Base-by-base conservation (phyloP, 768 basidiomycete genomes). In the Lentinula sp. region DNA sequence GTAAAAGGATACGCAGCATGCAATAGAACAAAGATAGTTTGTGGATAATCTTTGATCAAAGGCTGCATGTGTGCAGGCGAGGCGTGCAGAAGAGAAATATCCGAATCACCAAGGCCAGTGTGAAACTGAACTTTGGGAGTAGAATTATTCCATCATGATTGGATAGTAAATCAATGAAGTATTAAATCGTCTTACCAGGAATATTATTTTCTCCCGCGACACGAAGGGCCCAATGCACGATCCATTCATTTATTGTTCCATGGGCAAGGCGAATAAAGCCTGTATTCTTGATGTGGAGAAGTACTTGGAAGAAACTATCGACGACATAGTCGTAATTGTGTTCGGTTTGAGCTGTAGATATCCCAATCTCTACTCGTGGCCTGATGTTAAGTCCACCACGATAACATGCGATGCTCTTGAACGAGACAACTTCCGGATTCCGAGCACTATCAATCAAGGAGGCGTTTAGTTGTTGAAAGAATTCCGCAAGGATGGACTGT, bases 1-100 rank as follows among this genome's bases (percentile, higher is more conserved):
- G 84, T 88, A 69, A 81, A 91, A 0, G 91, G 91, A 66, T 92
- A 93, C n/a, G 85, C 79, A 4, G 88, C 79, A 66, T 92, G 91
- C 1, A 93, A 76, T 15, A 93, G 77, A 18, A 93, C 82, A 61
- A 93, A 81, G 5, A 69, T 77, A 2, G 87, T 80, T 5, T 81
- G 60, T 0, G 88, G 85, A 63, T 79, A 86, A 7, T 81, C 81
- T 63, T 82, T 81, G 68, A 92, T 88, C 62, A 89, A 69, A 3
- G 84, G 77, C 67, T 92, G 90, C 67, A 93, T 72, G 54, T 83
- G 79, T 8, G 88, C 76, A 1, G 91, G 89, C 3, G 85, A 86
- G 1, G 87, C 78, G 6, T 75, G 77, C 18, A 74, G 65, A 37
- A 91, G 73, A 28, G 72, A 78, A 53, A 93, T 82, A 58, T 92